Conservation (phyloP, 2,329 filamentous ascomycete genomes). For the Colletotrichum sp. region DNA sequence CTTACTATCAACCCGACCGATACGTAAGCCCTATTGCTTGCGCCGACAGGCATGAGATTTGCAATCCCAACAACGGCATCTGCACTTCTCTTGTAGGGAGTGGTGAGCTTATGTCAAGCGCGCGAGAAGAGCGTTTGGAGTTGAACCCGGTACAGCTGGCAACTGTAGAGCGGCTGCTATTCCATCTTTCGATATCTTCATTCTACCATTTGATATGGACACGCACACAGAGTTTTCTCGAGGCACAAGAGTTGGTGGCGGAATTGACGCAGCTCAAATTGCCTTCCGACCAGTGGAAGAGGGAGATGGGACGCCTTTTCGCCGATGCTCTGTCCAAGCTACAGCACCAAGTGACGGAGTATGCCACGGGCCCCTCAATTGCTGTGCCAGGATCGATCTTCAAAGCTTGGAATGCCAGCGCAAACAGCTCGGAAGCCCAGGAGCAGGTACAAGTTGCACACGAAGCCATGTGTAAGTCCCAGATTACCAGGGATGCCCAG, state of each 20-base stretch:
- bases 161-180: not conserved
- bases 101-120: not conserved
- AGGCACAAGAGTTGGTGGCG: not conserved
- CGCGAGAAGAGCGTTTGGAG: not conserved
- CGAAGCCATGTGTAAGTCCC: not conserved
- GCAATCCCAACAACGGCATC: not conserved
- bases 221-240: not conserved
- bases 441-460: not conserved
- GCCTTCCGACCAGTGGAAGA: slow-evolving; percentile 4
- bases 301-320: not conserved
- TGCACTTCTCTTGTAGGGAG: not conserved
- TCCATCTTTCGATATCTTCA: not conserved
- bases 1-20: not conserved
- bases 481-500: not conserved
- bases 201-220: slow-evolving; percentile 2
- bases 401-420: not conserved
- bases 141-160: not conserved
- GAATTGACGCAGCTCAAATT: not conserved
- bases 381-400: not conserved
- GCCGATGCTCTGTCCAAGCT: not conserved
- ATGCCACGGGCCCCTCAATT: not conserved
- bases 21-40: not conserved
- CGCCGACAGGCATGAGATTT: not conserved
- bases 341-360: not conserved
- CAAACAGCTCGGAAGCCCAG: not conserved